Conservation (phyloP, 2,329 filamentous ascomycete species). For the Xylaria sp. region DNA sequence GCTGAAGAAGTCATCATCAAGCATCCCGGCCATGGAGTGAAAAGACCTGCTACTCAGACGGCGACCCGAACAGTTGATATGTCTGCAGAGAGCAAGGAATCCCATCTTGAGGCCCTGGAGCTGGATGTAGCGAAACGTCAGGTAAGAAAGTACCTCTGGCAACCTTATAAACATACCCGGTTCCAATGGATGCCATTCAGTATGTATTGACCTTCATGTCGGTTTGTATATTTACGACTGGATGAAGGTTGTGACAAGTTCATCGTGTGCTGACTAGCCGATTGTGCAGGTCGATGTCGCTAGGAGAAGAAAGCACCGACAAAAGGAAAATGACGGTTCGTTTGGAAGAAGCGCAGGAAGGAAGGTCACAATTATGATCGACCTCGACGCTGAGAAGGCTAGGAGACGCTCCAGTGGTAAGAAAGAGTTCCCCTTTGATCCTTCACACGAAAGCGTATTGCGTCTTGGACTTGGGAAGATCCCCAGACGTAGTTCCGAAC, state of each 20-base stretch:
- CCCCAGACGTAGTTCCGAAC: not conserved
- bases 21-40: conserved; percentile 3
- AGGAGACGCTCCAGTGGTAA: conserved; percentile 40
- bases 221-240: conserved; percentile 12
- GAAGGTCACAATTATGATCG: conserved; percentile 36
- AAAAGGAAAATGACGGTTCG: not conserved
- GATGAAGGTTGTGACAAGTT: conserved; percentile 11
- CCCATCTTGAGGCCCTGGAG: conserved; percentile 12
- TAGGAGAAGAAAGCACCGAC: conserved; percentile 6
- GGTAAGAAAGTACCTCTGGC: conserved; percentile 25
- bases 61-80: conserved; percentile 4
- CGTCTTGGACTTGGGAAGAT: not conserved
- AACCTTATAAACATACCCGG: conserved; percentile 21
- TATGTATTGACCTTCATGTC: conserved; percentile 20
- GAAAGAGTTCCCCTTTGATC: conserved; percentile 32
- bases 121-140: conserved; percentile 19
- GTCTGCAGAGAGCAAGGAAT: conserved; percentile 7
- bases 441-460: conserved; percentile 26
- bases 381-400: conserved; percentile 27
- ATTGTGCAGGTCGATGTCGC: conserved; percentile 18
- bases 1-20: conserved; percentile 3
- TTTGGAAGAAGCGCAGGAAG: conserved; percentile 32
- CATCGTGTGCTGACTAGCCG: conserved; percentile 7
- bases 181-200: conserved; percentile 22
- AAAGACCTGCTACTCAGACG: conserved; percentile 4